Evolutionary conservation across 228 moss, liverwort and hornwort genomes (phyloP).

Genomic region (Sphagnum fallax): DNA sequence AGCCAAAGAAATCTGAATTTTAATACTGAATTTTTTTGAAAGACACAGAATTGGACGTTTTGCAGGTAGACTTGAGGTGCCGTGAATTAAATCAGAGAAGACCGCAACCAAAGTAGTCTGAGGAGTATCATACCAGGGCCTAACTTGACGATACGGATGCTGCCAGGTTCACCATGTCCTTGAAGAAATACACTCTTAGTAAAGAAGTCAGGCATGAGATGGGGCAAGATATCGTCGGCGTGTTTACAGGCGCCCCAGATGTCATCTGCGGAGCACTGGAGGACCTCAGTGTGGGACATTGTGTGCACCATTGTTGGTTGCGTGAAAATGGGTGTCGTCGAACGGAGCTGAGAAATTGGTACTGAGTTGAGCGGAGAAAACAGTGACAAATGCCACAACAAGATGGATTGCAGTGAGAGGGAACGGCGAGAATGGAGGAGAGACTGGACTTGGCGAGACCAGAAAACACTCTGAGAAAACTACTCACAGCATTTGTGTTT

Average conservation of each 20-base stretch:
- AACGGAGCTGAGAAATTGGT: background rate
- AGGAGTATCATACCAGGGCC: constrained; percentile 8
- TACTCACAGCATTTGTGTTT: no score
- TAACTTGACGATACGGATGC: constrained; percentile 27
- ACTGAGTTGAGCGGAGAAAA: background rate
- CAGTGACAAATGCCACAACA: background rate
- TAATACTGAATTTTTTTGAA: no score
- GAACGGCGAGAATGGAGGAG: background rate
- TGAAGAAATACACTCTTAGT: constrained; percentile 16
- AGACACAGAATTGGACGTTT: no score
- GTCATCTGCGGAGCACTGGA: constrained; percentile 12
- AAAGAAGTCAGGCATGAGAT: constrained; percentile 20
- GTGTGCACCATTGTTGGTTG: background rate
- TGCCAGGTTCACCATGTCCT: constrained; percentile 34
- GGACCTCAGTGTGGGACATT: constrained; percentile 17
- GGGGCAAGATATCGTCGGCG: constrained; percentile 22
- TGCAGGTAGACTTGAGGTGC: no score
- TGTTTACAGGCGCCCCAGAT: constrained; percentile 40
- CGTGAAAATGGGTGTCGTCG: background rate
- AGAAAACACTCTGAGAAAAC: background rate
- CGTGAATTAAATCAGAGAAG: no score
- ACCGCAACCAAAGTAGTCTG: no score
- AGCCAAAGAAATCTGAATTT: no score
- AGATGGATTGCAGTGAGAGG: background rate
- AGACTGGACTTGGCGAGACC: background rate